Percentiles rank a stretch among this genome's conserved stretches.
Conservation (phyloP, 371 early-diverging fungal genomes). For the Blakeslea trispora region DNA sequence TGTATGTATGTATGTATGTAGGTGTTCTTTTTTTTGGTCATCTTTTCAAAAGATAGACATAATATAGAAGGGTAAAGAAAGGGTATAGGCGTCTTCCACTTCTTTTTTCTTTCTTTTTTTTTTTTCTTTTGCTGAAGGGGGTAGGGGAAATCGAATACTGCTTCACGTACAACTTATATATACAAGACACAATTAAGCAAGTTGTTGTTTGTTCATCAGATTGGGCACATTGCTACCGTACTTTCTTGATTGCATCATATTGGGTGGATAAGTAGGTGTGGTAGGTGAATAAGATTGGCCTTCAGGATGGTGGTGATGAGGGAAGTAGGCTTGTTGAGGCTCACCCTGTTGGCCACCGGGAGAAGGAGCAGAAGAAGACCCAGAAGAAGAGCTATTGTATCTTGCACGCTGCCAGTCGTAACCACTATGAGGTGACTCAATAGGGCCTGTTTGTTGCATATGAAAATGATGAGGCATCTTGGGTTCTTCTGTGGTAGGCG, state of each 20-base stretch:
- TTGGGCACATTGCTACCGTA: constrained; percentile 13
- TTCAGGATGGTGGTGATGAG: constrained; percentile 4
- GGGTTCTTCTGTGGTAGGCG: constrained; percentile 5
- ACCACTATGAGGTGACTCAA: constrained; percentile 17
- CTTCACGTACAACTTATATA: background rate
- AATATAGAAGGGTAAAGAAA: background rate
- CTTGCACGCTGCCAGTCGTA: constrained; percentile 29
- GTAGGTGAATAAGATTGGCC: constrained; percentile 17
- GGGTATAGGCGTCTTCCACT: background rate
- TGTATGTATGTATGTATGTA: no score
- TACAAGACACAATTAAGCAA: background rate
- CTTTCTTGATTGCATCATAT: constrained; percentile 15
- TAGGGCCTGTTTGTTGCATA: constrained; percentile 18
- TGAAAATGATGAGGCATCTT: constrained; percentile 12
- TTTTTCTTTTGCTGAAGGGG: background rate
- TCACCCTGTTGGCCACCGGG: constrained; percentile 17
- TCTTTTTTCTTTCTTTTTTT: background rate
- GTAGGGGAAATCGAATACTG: background rate
- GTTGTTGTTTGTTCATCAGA: constrained; percentile 16
- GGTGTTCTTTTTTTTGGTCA: no score
- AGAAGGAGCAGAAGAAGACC: constrained; percentile 24
- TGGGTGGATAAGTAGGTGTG: constrained; percentile 11
- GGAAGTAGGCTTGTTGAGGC: constrained; percentile 13
- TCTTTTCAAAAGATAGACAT: no score
- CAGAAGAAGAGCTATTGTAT: constrained; percentile 27